Evolutionary conservation across 257 asterid species (phyloP), one percentile per base, ranked within the genome.

Genomic region (Echium plantagineum): DNA sequence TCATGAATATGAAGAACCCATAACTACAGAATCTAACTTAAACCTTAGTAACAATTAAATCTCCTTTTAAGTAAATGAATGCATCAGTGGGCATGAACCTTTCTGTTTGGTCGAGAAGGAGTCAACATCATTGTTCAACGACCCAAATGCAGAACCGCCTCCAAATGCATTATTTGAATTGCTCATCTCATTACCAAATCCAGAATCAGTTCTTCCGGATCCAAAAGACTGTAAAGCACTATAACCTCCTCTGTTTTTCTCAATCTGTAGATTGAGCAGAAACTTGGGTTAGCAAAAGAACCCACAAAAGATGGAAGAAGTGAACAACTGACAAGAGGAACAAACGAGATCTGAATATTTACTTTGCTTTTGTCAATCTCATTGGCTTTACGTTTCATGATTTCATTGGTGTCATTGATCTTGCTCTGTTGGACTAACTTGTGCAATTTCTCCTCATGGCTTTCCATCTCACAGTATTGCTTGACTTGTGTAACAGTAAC

Each of bases 311-410:
- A 35, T 35, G 46, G 46, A 35, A 35, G 12, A 35, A 35, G 12
- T 35, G 12, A 35, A 35, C 46, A 0, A 35, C 10, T 35, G 46
- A 35, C 46, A 35, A 35, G 46, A 28, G 32, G 32, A 28, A 28
- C 30, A 62, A 63, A 30, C 51, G 60, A 63, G 21, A 60, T 63
- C 58, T 30, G 28, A 47, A 19, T 24, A 64, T 52, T 65, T 68
- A 90, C 98, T 95, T 85, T 90, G 95, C 75, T 90, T 79, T 90
- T 90, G 77, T 81, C 95, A 78, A 90, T 90, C 78, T 90, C 95
- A 69, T 68, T 87, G 58, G 98, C 98, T 84, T 87, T 90, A 19
- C 86, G 91, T 80, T 81, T 87, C 98, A 87, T 87, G 74, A 83
- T 76, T 68, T 83, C 87, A 81, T 90, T 83, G 58, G 95, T 83